Percentiles rank a stretch among this genome's conserved stretches.
Evolutionary conservation across 257 asterid genomes (phyloP).

Genomic region (Primulina eburnea): DNA sequence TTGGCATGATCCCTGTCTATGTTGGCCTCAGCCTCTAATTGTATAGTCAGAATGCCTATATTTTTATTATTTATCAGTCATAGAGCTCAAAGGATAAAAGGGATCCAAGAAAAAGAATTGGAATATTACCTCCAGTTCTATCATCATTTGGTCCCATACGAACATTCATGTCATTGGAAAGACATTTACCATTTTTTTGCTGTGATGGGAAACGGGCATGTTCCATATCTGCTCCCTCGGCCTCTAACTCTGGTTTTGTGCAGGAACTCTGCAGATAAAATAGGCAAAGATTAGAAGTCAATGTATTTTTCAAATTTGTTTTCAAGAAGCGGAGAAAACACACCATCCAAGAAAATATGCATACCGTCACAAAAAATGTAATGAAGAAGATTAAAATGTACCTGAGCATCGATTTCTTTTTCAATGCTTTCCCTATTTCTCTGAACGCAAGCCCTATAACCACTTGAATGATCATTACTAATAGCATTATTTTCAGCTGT

Average conservation of each 20-base stretch:
- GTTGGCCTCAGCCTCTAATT: conserved; percentile 25
- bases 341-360: conserved; percentile 1
- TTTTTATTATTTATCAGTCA: conserved; percentile 15
- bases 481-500: conserved; percentile 72
- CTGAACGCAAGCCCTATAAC: conserved; percentile 53
- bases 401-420: conserved; percentile 93
- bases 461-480: conserved; percentile 67
- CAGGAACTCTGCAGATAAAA: conserved; percentile 72
- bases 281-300: not conserved
- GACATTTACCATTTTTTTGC: conserved; percentile 31
- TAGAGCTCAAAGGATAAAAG: conserved; percentile 1
- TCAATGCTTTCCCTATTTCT: conserved; percentile 55
- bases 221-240: conserved; percentile 43
- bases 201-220: conserved; percentile 29
- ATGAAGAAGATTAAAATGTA: conserved; percentile 25
- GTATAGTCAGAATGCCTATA: conserved; percentile 28
- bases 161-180: conserved; percentile 28
- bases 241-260: conserved; percentile 62
- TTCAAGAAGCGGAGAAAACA: not conserved
- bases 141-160: conserved; percentile 28
- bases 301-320: not conserved
- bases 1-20: conserved; percentile 23
- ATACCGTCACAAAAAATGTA: not conserved
- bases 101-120: conserved; percentile 2
- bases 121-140: conserved; percentile 39